phyloP scores from a whole-genome alignment of 345 rosid species.

The Aurinia saxatilis region DNA sequence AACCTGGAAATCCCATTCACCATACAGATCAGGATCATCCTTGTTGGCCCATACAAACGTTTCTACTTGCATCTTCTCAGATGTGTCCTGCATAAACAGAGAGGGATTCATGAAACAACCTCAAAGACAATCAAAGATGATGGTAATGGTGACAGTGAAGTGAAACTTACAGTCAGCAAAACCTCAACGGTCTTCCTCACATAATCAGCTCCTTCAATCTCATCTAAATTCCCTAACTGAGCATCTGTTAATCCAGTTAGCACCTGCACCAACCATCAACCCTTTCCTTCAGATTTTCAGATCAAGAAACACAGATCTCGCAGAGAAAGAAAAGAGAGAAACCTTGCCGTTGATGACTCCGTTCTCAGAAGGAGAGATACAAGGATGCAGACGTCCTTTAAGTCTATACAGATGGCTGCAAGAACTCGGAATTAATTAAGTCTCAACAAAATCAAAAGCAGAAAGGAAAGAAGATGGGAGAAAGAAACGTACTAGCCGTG shows the following conservation, averaged over 20 bases:
- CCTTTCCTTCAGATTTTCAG: no score
- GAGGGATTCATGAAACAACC: no score
- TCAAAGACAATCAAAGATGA: no score
- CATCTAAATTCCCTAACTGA: slow-evolving; percentile 52
- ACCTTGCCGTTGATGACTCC: slow-evolving; percentile 9
- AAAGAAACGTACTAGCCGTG: slow-evolving; percentile 39
- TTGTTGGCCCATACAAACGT: slow-evolving; percentile 59
- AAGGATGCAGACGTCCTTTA: slow-evolving; percentile 89
- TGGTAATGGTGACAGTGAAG: no score
- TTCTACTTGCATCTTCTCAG: slow-evolving; percentile 39
- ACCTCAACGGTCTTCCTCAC: slow-evolving; percentile 47
- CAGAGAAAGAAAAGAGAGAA: no score
- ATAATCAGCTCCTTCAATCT: slow-evolving; percentile 70
- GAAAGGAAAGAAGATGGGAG: background rate
- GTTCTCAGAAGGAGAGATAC: slow-evolving; percentile 53
- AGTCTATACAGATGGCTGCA: slow-evolving; percentile 81
- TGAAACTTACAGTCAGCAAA: slow-evolving; percentile 39
- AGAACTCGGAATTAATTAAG: no score
- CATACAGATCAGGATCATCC: slow-evolving; percentile 60
- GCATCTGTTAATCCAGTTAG: slow-evolving; percentile 51
- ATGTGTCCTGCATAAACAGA: slow-evolving; percentile 50
- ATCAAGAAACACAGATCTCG: no score
- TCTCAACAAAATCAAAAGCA: background rate
- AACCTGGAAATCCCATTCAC: slow-evolving; percentile 92
- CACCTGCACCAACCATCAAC: slow-evolving; percentile 39